Conservation (phyloP, 306 rosid species). For the Cicer yamashitae region DNA sequence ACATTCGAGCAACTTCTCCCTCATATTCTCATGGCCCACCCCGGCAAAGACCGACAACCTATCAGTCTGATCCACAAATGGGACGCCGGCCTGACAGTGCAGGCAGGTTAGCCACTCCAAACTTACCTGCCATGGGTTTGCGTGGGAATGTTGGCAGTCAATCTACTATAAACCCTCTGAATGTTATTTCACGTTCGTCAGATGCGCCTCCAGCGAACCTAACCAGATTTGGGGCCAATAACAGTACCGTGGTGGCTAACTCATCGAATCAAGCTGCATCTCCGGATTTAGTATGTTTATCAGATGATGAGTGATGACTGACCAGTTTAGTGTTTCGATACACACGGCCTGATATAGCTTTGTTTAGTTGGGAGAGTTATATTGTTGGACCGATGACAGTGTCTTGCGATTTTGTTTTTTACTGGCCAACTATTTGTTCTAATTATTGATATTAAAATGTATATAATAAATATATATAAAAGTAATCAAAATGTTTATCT, state of each 20-base stretch:
- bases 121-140: slow-evolving; percentile 44
- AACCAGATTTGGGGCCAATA: slow-evolving; percentile 36
- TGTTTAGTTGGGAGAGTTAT: slow-evolving; percentile 2
- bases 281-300: slow-evolving; percentile 60
- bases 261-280: slow-evolving; percentile 39
- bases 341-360: slow-evolving; percentile 8
- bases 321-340: slow-evolving; percentile 29
- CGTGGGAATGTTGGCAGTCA: slow-evolving; percentile 41
- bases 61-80: slow-evolving; percentile 42
- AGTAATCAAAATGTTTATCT: not conserved
- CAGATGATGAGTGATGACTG: slow-evolving; percentile 66
- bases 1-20: slow-evolving; percentile 42
- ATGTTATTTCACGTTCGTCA: slow-evolving; percentile 28
- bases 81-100: slow-evolving; percentile 40
- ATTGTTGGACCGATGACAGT: slow-evolving; percentile 5
- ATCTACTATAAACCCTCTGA: slow-evolving; percentile 44
- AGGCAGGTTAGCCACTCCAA: slow-evolving; percentile 35
- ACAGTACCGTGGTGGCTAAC: slow-evolving; percentile 31
- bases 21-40: slow-evolving; percentile 46
- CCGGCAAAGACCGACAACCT: slow-evolving; percentile 34
- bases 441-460: slow-evolving; percentile 36
- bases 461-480: not conserved
- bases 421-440: not conserved
- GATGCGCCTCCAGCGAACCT: slow-evolving; percentile 20
- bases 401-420: not conserved